Evolutionary conservation across 495 filamentous ascomycete species (phyloP).

Genomic region (Rusavskia elegans): DNA sequence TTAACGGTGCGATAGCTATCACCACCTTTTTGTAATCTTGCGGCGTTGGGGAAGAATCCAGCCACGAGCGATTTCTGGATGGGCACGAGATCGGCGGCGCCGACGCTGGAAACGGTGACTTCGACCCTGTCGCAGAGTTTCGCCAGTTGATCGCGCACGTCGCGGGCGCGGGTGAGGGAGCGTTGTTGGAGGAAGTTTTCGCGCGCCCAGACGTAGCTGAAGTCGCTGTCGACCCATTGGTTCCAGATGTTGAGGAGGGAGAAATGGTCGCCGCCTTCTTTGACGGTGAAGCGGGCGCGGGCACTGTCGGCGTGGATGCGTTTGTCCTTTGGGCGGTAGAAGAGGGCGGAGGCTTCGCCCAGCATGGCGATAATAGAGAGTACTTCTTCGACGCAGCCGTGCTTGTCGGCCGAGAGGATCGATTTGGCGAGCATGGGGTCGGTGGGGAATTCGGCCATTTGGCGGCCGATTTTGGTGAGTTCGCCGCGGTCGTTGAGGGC

Average conservation of each 20-base stretch:
- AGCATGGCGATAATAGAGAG: constrained; percentile 93
- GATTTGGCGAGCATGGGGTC: constrained; percentile 88
- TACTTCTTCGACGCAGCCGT: constrained; percentile 87
- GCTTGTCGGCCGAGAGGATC: constrained; percentile 75
- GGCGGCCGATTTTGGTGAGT: constrained; percentile 78
- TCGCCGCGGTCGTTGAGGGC: constrained; percentile 82
- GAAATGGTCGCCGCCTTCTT: constrained; percentile 83
- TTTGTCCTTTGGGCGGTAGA: constrained; percentile 95
- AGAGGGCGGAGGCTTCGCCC: constrained; percentile 71
- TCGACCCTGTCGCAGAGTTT: constrained; percentile 91
- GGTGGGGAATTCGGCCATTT: constrained; percentile 94
- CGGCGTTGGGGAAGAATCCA: constrained; percentile 93
- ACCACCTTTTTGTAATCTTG: constrained; percentile 66
- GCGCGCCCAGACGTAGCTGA: constrained; percentile 70
- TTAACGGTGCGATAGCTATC: constrained; percentile 92
- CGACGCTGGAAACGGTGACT: constrained; percentile 53
- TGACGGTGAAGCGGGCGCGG: constrained; percentile 78
- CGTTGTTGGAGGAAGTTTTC: constrained; percentile 94
- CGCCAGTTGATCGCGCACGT: constrained; percentile 87
- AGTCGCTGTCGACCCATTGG: constrained; percentile 91
- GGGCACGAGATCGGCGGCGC: constrained; percentile 51
- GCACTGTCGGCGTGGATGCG: constrained; percentile 91
- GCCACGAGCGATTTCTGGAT: constrained; percentile 79
- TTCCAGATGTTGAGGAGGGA: constrained; percentile 94
- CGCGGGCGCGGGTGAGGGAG: constrained; percentile 67